Conservation (phyloP, 768 basidiomycete genomes). For the Suillus paluster region DNA sequence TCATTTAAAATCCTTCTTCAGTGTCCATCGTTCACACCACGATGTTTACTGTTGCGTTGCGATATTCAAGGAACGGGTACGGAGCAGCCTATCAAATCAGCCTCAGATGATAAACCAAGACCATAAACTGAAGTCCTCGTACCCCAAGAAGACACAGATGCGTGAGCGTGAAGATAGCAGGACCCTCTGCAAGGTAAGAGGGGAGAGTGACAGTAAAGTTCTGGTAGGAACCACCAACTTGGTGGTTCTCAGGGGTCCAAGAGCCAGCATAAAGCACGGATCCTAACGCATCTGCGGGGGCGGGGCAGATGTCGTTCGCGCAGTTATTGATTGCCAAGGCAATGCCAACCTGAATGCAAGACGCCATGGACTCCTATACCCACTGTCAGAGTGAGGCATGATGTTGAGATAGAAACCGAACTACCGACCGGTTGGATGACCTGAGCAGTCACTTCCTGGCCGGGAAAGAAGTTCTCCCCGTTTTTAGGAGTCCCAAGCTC, state of each 20-base stretch:
- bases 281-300: conserved; percentile 24
- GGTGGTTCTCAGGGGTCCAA: conserved; percentile 26
- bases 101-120: background rate
- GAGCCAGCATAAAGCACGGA: conserved; percentile 33
- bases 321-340: conserved; percentile 30
- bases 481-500: conserved; percentile 25
- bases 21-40: conserved; percentile 1
- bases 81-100: conserved; percentile 23
- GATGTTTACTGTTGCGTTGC: conserved; percentile 28
- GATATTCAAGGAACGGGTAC: conserved; percentile 32
- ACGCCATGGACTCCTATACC: conserved; percentile 21
- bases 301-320: conserved; percentile 25
- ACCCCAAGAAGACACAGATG: conserved; percentile 34
- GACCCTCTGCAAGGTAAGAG: conserved; percentile 13
- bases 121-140: background rate
- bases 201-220: conserved; percentile 30
- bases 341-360: conserved; percentile 34
- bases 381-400: background rate
- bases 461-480: conserved; percentile 21
- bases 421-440: conserved; percentile 26
- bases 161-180: conserved; percentile 33
- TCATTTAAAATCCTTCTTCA: too few relatives aligned
- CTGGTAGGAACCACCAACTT: conserved; percentile 29
- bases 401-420: background rate
- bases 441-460: conserved; percentile 23